A percentile compares a stretch with the other conserved stretches of the same genome.
phyloP scores from a whole-genome alignment of 495 filamentous ascomycete species.

The Xylaria longipes region DNA sequence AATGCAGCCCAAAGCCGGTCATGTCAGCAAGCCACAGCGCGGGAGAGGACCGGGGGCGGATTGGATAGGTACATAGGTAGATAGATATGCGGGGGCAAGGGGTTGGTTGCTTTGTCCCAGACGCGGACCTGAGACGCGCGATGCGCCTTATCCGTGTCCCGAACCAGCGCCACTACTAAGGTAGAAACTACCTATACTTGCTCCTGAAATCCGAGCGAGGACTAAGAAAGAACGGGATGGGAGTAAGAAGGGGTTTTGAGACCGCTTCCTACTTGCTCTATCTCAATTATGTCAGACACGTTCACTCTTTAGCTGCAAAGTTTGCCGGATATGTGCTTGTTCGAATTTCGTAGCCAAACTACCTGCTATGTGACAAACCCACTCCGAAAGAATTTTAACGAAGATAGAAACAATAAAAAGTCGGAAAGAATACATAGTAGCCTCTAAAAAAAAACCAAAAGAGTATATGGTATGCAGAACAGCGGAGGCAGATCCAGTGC shows the following conservation, averaged over 20 bases:
- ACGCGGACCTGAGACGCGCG: conserved; percentile 13
- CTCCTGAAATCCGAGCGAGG: not conserved
- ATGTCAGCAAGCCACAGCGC: conserved; percentile 2
- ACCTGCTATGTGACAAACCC: conserved; percentile 13
- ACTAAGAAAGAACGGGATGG: not conserved
- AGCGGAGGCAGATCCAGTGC: conserved; percentile 20
- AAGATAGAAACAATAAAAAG: conserved; percentile 13
- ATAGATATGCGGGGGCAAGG: not conserved
- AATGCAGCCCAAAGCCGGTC: not conserved
- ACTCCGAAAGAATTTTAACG: not conserved
- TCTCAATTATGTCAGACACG: not conserved
- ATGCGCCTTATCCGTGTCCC: conserved; percentile 14
- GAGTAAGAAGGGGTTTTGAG: not conserved
- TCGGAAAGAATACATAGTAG: conserved; percentile 18
- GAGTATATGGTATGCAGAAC: conserved; percentile 20
- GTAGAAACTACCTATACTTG: not conserved
- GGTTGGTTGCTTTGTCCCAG: not conserved
- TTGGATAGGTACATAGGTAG: not conserved
- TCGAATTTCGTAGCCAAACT: conserved; percentile 12
- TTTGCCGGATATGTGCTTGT: conserved; percentile 22
- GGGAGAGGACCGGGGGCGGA: not conserved
- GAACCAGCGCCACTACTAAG: conserved; percentile 1
- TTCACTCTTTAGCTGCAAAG: too few species aligned
- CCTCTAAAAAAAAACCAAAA: conserved; percentile 19
- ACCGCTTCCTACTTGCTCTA: not conserved